These are phyloP conservation scores for Thalia dealbata DNA, from an alignment of 176 grass and related monocot genomes.

Conservation along the genomic window DNA sequence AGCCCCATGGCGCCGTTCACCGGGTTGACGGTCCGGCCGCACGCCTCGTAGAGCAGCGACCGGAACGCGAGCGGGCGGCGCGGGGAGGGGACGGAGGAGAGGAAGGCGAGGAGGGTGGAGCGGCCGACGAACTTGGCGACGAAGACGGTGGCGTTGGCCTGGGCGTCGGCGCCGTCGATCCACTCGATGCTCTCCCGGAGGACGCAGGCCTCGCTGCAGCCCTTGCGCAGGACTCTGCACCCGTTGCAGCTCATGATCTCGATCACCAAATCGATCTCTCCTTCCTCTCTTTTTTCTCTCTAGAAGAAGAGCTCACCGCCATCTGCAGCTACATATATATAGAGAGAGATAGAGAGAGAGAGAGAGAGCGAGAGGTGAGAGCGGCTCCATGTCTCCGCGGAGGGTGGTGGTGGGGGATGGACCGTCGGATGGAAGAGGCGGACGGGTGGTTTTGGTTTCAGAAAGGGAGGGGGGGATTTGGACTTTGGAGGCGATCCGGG, in stretches of 20 bases:
- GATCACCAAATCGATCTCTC: no score
- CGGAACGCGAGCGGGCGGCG: slow-evolving; percentile 82
- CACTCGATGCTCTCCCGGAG: slow-evolving; percentile 78
- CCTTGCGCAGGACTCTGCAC: slow-evolving; percentile 82
- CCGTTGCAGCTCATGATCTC: slow-evolving; percentile 90
- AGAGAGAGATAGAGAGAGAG: not conserved
- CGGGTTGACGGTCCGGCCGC: slow-evolving; percentile 81
- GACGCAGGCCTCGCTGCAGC: slow-evolving; percentile 74
- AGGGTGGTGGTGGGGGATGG: no score
- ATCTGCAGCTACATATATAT: not conserved
- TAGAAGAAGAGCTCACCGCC: no score
- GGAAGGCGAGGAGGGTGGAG: slow-evolving; percentile 76
- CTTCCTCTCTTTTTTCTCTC: no score
- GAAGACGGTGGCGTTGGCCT: slow-evolving; percentile 91
- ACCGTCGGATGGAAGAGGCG: not conserved
- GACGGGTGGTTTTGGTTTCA: not conserved
- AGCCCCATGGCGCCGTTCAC: slow-evolving; percentile 77
- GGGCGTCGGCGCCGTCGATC: slow-evolving; percentile 63
- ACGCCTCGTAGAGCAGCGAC: slow-evolving; percentile 85
- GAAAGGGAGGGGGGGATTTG: not conserved
- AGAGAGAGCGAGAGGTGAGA: not conserved
- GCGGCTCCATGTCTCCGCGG: not conserved
- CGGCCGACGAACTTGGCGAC: slow-evolving; percentile 97
- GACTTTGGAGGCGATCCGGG: not conserved
- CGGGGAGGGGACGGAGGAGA: slow-evolving; percentile 58